phyloP scores from a whole-genome alignment of 2,329 filamentous ascomycete species.

The Scytalidium lignicola region DNA sequence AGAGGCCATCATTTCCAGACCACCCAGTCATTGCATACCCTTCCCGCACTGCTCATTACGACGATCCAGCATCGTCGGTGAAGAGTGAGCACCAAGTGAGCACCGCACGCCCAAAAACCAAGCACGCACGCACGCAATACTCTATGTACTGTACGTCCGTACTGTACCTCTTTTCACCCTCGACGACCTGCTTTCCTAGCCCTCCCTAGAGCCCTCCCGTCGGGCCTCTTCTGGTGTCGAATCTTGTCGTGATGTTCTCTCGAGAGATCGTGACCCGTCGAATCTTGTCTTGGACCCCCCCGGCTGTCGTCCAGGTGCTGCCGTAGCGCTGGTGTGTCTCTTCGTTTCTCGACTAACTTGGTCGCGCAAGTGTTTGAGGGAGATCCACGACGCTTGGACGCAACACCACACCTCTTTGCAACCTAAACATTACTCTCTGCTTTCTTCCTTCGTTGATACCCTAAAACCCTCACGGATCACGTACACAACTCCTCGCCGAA shows the following conservation, averaged over 20 bases:
- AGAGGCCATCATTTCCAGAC: neutral
- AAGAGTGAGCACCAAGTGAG: neutral
- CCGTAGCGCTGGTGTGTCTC: neutral
- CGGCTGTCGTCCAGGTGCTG: neutral
- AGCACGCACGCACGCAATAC: too few species aligned
- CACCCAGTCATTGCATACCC: neutral
- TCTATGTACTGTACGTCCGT: too few species aligned
- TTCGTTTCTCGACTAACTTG: neutral
- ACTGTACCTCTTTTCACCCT: too few species aligned
- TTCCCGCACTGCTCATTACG: neutral
- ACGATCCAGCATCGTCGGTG: neutral
- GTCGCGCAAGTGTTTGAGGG: neutral
- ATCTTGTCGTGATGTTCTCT: neutral
- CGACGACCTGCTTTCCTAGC: too few species aligned
- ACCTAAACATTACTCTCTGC: neutral
- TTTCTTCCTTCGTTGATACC: neutral
- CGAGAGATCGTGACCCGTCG: neutral
- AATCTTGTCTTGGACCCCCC: neutral
- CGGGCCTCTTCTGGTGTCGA: too few species aligned
- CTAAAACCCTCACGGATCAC: neutral
- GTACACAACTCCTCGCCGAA: too few species aligned
- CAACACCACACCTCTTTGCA: neutral
- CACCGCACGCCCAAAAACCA: neutral
- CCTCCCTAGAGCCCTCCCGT: too few species aligned
- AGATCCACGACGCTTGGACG: neutral